Evolutionary conservation across 2,329 filamentous ascomycete genomes (phyloP), one percentile per base, ranked within the genome.

Genomic region (Calcarisporium arbuscula): DNA sequence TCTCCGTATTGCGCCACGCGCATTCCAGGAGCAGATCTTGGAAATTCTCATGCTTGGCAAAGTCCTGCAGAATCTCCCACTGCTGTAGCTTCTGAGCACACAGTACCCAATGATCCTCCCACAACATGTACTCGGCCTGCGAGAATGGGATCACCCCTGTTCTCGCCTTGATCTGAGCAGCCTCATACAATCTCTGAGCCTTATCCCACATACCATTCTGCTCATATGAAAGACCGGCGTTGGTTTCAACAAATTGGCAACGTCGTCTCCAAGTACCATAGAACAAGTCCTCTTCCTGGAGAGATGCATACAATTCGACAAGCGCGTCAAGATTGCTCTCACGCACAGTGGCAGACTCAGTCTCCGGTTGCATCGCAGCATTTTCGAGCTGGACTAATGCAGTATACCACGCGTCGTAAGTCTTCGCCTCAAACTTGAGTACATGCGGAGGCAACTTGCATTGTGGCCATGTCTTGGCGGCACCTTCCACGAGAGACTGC

Each of bases 181-280:
- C 82, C 60, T 99, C 92, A 58, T 96, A 98, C 66, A 95, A 82
- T 52, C 85, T 85, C 62, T 98, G 94, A 2, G 94, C 89, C 62
- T 96, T 96, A 51, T 98, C 92, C 94, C 92, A 98, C 77, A 96
- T 94, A 30, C 92, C 92, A 50, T 94, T 94, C 56, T 99, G 94
- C 63, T 99, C 94, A 49, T 95, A 98, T 0, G 92, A 98, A 7
- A 99, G 68, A 2, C 89, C 92, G 11, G 92, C 87, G 54, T 98
- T 99, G 8, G 89, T 96, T 66, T 98, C 94, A 6, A 98, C 84
- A 53, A 95, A 98, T 46, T 95, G 87, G 57, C 89, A 95, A 29
- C 92, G 81, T 37, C 92, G 80, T 39, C 92, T 80, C 92, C 92
- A 98, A 1, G 89, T 94, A 8, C 92, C 92, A 45, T 98, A 96